phyloP scores from a whole-genome alignment of 1,284 basidiomycete species.

The Pascua sp. region DNA sequence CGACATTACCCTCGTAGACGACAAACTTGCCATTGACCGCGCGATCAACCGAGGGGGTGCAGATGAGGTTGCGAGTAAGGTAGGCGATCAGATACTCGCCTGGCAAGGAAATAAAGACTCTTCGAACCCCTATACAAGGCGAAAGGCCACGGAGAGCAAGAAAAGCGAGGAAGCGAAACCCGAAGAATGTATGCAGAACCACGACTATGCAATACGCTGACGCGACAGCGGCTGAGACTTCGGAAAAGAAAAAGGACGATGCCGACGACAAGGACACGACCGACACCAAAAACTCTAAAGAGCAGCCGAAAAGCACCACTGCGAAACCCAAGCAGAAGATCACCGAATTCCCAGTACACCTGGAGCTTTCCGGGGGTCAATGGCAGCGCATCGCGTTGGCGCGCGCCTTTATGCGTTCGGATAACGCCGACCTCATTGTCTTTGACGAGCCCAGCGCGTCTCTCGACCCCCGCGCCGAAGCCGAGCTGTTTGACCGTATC shows the following conservation, averaged over 20 bases:
- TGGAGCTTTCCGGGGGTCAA: conserved; percentile 52
- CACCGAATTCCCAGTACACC: too few relatives aligned
- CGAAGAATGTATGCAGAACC: too few relatives aligned
- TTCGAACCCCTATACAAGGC: too few relatives aligned
- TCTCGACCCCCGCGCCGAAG: conserved; percentile 71
- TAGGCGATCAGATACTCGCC: conserved; percentile 5
- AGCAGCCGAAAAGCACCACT: background rate
- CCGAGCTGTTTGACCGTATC: conserved; percentile 61
- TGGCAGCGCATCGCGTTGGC: conserved; percentile 81
- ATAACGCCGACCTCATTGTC: conserved; percentile 55
- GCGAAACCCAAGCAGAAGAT: too few relatives aligned
- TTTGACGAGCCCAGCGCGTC: conserved; percentile 57
- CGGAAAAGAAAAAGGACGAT: too few relatives aligned
- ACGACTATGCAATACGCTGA: too few relatives aligned
- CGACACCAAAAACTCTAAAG: background rate
- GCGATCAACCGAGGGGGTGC: conserved; percentile 68
- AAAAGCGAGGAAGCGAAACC: too few relatives aligned
- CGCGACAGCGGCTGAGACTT: too few relatives aligned
- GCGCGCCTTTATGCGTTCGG: conserved; percentile 68
- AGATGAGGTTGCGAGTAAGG: conserved; percentile 39
- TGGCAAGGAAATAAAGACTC: too few relatives aligned
- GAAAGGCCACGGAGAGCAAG: too few relatives aligned
- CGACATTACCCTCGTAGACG: conserved; percentile 50
- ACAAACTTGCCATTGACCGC: conserved; percentile 54
- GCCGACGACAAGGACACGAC: too few relatives aligned